phyloP scores from a whole-genome alignment of 2,329 filamentous ascomycete species.

The Botryotinia narcissicola region DNA sequence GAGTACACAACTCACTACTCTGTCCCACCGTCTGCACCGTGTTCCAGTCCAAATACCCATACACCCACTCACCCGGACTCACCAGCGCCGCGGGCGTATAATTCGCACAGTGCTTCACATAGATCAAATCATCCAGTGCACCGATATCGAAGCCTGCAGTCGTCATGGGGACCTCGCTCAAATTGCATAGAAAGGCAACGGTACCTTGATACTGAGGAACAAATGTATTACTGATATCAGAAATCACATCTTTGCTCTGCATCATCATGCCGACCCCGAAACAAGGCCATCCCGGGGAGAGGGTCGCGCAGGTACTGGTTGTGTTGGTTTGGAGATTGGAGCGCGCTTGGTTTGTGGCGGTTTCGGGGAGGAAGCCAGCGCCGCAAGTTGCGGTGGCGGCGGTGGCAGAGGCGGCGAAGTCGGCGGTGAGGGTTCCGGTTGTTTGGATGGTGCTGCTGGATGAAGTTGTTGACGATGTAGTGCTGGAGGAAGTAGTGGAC shows the following conservation, averaged over 20 bases:
- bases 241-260: too few relatives aligned
- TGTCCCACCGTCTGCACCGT: neutral
- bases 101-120: slow-evolving; percentile 1
- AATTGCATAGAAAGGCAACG: neutral
- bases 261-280: neutral
- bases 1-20: slow-evolving; percentile 10
- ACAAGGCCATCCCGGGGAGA: neutral
- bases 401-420: neutral
- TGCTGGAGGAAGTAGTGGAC: neutral
- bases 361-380: neutral
- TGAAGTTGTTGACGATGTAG: neutral
- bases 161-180: neutral
- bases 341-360: neutral
- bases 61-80: neutral
- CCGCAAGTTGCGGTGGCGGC: neutral
- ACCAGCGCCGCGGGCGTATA: neutral
- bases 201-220: neutral
- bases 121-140: neutral
- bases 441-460: neutral
- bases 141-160: neutral
- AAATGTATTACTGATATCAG: neutral
- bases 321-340: neutral
- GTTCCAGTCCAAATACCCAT: slow-evolving; percentile 1
- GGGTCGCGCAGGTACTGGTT: neutral
- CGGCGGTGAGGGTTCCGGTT: neutral